Evolutionary conservation across 148 eudicot genomes (phyloP), one percentile per base, ranked within the genome.

Genomic region (Hydrangea macrophylla): DNA sequence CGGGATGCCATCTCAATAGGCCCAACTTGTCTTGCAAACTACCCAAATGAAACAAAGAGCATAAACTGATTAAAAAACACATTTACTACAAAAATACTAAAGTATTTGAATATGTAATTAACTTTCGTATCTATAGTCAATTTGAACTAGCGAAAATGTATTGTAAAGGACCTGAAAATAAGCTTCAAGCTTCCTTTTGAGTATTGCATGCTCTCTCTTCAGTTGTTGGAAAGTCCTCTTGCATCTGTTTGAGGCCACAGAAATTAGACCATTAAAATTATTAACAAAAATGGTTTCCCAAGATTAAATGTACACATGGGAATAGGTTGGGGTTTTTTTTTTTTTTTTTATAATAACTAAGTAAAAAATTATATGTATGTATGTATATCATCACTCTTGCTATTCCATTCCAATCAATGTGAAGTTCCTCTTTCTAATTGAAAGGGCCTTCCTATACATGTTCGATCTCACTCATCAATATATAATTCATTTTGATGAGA

Each of bases 21-120:
- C 70, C 97, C 97, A 71, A 74, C 82, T 81, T 91, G 97, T 79
- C 97, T 86, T 45, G 85, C 89, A 76, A 84, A 59, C 97, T 85
- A 79, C 77, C 64, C 58, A 60, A 25, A 61, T 12, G 13, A 24
- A 61, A 60, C 68, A 44, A 27, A 17, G 9, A 3, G 23, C 27
- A 25, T 26, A 58, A 53, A 15, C 40, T 18, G 20, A 70, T 20
- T 33, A 24, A 44, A 11, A 58, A 17, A 28, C 2, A 44, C 8
- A 32, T 11, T 13, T 10, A 7, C 17, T 3, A 13, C 2, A 9
- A 28, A 9, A 5, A 0, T 9, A 9, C 2, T 8, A 35, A 31
- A 28, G 53, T 22, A n/a, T 23, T 33, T 2, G 54, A 33, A 61
- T 9, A 35, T 24, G 17, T 26, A 70, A n/a, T n/a, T 68, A 63